Conservation (phyloP, 257 asterid genomes). For the Handroanthus guayacan region DNA sequence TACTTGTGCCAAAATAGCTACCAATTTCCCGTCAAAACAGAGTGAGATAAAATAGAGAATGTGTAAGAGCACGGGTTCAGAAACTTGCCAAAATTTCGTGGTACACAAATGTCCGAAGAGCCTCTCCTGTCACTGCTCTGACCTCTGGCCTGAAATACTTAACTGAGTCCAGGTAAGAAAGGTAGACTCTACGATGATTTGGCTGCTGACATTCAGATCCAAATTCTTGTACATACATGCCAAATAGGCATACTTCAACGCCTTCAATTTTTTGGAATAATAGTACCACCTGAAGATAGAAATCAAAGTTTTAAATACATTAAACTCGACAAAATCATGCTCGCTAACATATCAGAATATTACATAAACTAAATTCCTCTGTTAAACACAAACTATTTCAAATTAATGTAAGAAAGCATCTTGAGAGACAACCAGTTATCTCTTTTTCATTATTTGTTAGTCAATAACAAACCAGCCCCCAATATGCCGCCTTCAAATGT, state of each 20-base stretch:
- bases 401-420: constrained; percentile 17
- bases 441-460: constrained; percentile 6
- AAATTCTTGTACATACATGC: constrained; percentile 99
- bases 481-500: constrained; percentile 20
- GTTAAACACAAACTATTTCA: constrained; percentile 16
- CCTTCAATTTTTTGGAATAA: constrained; percentile 98
- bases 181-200: constrained; percentile 96
- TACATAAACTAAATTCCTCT: constrained; percentile 23
- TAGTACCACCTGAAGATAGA: constrained; percentile 75
- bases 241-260: constrained; percentile 96
- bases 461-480: not conserved
- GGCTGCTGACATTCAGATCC: constrained; percentile 97
- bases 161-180: constrained; percentile 97
- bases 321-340: not conserved
- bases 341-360: not conserved
- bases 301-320: constrained; percentile 32
- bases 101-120: constrained; percentile 97
- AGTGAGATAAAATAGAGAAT: constrained; percentile 19
- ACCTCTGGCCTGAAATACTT: constrained; percentile 99
- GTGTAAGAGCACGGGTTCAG: constrained; percentile 29
- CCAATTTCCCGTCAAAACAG: constrained; percentile 2
- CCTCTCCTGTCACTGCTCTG: constrained; percentile 91
- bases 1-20: constrained; percentile 22
- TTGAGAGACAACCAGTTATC: not conserved
- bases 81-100: constrained; percentile 93